Base-by-base conservation (phyloP, 208 protist species). In the Tritrichomonas musculus region DNA sequence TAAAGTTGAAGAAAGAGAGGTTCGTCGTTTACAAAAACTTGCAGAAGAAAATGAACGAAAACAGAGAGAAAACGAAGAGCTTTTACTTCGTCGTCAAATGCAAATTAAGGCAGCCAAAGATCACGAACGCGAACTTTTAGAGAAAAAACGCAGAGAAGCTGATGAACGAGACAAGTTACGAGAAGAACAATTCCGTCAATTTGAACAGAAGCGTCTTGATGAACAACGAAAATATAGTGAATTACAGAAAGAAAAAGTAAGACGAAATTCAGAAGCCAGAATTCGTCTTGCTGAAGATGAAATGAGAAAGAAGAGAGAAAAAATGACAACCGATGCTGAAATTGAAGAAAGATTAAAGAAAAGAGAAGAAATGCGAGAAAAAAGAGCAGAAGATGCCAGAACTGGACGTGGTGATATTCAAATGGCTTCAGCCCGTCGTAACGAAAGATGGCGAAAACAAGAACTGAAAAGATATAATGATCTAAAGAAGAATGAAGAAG, bases 301-400 rank as follows among this genome's bases (percentile, higher is more conserved):
- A 57, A 88, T 49, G 47, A 57, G 27, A 53, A 88, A 30, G 39
- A 88, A 57, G 57, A 33, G 14, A n/a, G 47, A 13, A 27, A 33
- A 41, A 39, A 47, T 49, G 30, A 88, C 77, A 88, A 88, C 77
- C 39, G 47, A 88, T 50, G 77, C 33, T n/a, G 47, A 88, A 88
- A 88, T 88, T 25, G 47, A 25, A 4, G 25, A 57, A 57, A 53
- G 77, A 88, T 33, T 88, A 27, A 27, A 60, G 8, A 13, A 57
- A 33, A 53, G 44, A 20, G 3, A 53, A 47, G 17, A 57, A 30
- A 53, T 39, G 11, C 20, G n/a, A 27, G 77, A 88, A 88, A 57
- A 88, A 57, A 88, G 77, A 50, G 41, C 77, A 30, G 47, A 53
- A 88, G 47, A 88, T 60, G 77, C 77, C 53, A 25, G 77, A 60